Percentiles rank a stretch among this genome's conserved stretches.
Evolutionary conservation across 2,329 filamentous ascomycete genomes (phyloP).

Genomic region (Verticillium albo-atrum): DNA sequence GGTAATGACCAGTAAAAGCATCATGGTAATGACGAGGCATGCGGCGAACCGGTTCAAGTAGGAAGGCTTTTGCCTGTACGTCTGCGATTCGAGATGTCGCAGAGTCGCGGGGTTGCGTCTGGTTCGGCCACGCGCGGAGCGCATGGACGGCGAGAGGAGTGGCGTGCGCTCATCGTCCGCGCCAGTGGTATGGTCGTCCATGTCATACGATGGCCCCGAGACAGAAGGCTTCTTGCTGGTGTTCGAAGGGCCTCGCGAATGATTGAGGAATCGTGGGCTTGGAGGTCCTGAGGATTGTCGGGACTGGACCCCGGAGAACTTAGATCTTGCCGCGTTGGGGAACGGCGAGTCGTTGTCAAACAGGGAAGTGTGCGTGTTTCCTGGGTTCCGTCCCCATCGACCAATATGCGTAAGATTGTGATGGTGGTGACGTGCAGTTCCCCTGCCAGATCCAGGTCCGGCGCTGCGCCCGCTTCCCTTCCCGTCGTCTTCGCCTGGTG

Average conservation of each 20-base stretch:
- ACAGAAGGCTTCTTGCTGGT: slow-evolving; percentile 45
- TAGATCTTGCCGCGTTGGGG: slow-evolving; percentile 59
- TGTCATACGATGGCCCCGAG: slow-evolving; percentile 62
- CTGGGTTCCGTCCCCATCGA: slow-evolving; percentile 67
- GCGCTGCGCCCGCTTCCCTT: slow-evolving; percentile 58
- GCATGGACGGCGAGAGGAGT: slow-evolving; percentile 58
- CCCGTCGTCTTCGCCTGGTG: slow-evolving; percentile 61
- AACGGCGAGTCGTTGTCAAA: slow-evolving; percentile 79
- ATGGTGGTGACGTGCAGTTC: slow-evolving; percentile 71
- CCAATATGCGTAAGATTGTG: slow-evolving; percentile 67
- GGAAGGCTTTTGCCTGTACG: slow-evolving; percentile 58
- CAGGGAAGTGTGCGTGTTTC: slow-evolving; percentile 64
- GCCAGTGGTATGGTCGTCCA: slow-evolving; percentile 68
- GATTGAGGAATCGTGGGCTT: slow-evolving; percentile 56
- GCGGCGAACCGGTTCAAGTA: slow-evolving; percentile 74
- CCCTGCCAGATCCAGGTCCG: slow-evolving; percentile 54
- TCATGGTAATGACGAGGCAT: slow-evolving; percentile 76
- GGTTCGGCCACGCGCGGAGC: slow-evolving; percentile 53
- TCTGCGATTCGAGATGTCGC: slow-evolving; percentile 70
- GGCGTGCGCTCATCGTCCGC: slow-evolving; percentile 88
- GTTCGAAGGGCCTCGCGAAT: slow-evolving; percentile 17
- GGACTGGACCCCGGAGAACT: slow-evolving; percentile 52
- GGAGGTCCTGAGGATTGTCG: slow-evolving; percentile 64
- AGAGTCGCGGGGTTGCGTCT: slow-evolving; percentile 52
- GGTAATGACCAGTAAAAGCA: slow-evolving; percentile 77